Evolutionary conservation across 352 stramenopile genomes (phyloP).

Genomic region (Globisporangium parvum): DNA sequence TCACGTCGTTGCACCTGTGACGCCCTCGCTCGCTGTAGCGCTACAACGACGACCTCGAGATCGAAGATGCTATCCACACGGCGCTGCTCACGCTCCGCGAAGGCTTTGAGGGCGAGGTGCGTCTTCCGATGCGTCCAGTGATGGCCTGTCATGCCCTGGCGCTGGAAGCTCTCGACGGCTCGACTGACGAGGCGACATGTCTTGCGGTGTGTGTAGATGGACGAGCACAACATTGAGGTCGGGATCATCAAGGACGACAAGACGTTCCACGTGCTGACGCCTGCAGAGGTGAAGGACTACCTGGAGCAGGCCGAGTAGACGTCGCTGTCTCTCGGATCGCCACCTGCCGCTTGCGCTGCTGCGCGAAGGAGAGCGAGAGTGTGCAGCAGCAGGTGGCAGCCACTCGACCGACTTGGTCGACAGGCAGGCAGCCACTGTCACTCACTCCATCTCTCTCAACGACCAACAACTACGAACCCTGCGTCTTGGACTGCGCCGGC

Average conservation of each 20-base stretch:
- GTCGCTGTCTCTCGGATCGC: background rate
- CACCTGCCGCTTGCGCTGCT: background rate
- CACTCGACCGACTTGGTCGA: too few relatives aligned
- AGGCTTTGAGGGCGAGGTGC: constrained; percentile 94
- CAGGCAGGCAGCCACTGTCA: too few relatives aligned
- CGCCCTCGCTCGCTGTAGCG: constrained; percentile 27
- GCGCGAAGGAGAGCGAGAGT: too few relatives aligned
- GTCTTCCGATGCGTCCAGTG: too few relatives aligned
- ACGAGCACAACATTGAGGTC: constrained; percentile 98
- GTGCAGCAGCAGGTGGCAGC: too few relatives aligned
- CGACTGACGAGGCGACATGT: background rate
- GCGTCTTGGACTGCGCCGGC: background rate
- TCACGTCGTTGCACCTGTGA: constrained; percentile 1
- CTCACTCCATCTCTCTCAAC: too few relatives aligned
- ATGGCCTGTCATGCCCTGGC: too few relatives aligned
- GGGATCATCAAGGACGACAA: constrained; percentile 95
- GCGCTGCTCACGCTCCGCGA: constrained; percentile 98
- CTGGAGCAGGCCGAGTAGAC: constrained; percentile 97
- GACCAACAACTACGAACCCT: too few relatives aligned
- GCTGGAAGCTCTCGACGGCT: too few relatives aligned
- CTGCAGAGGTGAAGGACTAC: constrained; percentile 99
- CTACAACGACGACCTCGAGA: constrained; percentile 96
- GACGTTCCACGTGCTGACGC: constrained; percentile 96
- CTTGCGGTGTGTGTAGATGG: constrained; percentile 90
- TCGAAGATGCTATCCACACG: constrained; percentile 99